These are phyloP conservation scores for Candida insectorum DNA, from an alignment of 805 yeast species.

Conservation along the genomic window DNA sequence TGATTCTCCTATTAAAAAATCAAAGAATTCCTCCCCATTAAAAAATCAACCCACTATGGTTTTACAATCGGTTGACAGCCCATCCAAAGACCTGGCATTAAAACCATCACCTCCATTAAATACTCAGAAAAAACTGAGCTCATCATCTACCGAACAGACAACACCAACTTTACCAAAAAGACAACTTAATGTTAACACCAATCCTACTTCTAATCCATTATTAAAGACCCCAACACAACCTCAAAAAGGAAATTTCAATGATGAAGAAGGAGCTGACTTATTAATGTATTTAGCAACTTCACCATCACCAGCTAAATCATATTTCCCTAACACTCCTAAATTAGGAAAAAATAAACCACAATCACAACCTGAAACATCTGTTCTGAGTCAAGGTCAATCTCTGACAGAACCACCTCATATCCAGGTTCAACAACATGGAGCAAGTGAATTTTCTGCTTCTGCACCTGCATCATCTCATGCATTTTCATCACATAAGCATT, in stretches of 20 bases:
- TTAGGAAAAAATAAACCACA: conserved; percentile 1
- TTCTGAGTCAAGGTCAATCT: background rate
- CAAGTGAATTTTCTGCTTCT: conserved; percentile 10
- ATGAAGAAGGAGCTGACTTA: conserved; percentile 75
- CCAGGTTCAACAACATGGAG: background rate
- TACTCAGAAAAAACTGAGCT: conserved; percentile 1
- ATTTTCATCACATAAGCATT: conserved; percentile 10
- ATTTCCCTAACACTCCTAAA: conserved; percentile 29
- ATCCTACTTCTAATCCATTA: conserved; percentile 8
- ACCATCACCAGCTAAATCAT: conserved; percentile 60
- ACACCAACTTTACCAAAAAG: conserved; percentile 28
- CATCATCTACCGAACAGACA: conserved; percentile 14
- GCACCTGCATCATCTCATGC: conserved; percentile 28
- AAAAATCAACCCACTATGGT: conserved; percentile 14
- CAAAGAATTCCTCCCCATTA: conserved; percentile 11
- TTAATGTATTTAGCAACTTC: conserved; percentile 80
- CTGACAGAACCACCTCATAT: background rate
- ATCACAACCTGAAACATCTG: conserved; percentile 6
- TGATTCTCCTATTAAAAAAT: conserved; percentile 34
- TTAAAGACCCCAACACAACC: conserved; percentile 39
- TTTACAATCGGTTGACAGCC: conserved; percentile 31
- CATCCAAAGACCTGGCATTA: conserved; percentile 25
- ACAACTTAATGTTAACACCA: conserved; percentile 15
- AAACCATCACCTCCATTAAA: conserved; percentile 29
- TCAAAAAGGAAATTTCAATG: conserved; percentile 20